Evolutionary conservation across 768 basidiomycete genomes (phyloP).

Genomic region (Boletus subparvulus): DNA sequence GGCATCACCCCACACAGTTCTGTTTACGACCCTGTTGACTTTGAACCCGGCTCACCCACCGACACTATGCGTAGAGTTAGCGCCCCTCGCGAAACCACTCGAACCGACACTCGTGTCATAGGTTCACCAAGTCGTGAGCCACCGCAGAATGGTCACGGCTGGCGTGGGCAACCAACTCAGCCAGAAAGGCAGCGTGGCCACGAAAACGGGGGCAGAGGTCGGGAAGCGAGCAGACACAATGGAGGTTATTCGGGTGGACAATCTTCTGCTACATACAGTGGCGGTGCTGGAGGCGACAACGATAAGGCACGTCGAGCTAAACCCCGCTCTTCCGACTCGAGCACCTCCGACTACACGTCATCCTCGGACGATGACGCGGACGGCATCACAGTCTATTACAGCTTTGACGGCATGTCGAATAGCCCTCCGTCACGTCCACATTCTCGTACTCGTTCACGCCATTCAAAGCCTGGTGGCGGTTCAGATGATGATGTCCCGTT

Average conservation of each 20-base stretch:
- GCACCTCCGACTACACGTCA: conserved; percentile 33
- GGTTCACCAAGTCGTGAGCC: conserved; percentile 3
- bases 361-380: conserved; percentile 49
- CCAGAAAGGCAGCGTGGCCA: conserved; percentile 17
- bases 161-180: conserved; percentile 17
- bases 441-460: conserved; percentile 23
- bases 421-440: conserved; percentile 21
- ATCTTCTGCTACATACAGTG: conserved; percentile 22
- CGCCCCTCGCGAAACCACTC: neutral
- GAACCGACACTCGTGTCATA: neutral
- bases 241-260: conserved; percentile 20
- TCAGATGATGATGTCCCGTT: conserved; percentile 83
- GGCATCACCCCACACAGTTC: conserved; percentile 21
- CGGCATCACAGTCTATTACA: conserved; percentile 42
- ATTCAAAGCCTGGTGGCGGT: conserved; percentile 26
- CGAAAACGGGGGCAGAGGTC: conserved; percentile 9
- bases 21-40: conserved; percentile 25
- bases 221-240: conserved; percentile 11
- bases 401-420: conserved; percentile 38
- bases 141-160: conserved; percentile 18
- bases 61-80: conserved; percentile 29
- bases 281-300: conserved; percentile 40
- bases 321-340: conserved; percentile 35
- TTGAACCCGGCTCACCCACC: conserved; percentile 47
- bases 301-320: conserved; percentile 32